phyloP scores from a whole-genome alignment of 1,139 yeast genomes.

The Candida pseudoviswanathii region DNA sequence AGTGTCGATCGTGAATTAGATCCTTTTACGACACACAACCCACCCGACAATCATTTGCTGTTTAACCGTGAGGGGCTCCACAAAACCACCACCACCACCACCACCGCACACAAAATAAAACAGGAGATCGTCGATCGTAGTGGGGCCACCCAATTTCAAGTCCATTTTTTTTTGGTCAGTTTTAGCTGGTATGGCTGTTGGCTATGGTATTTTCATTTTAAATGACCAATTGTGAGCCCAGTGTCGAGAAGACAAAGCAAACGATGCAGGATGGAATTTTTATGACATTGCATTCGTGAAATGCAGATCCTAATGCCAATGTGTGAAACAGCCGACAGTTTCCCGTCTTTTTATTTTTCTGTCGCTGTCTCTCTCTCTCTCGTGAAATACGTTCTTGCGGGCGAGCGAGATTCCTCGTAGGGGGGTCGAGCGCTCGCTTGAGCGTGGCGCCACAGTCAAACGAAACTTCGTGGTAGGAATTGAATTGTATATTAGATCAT shows the following conservation, averaged over 20 bases:
- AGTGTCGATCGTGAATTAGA: background rate
- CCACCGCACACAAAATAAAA: background rate
- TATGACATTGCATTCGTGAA: background rate
- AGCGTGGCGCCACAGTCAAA: too few species aligned
- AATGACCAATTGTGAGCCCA: background rate
- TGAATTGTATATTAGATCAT: background rate
- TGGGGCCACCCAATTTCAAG: too few species aligned
- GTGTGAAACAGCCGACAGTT: background rate
- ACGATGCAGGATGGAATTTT: background rate
- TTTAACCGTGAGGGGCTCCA: background rate
- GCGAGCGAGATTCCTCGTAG: too few species aligned
- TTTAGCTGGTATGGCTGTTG: too few species aligned
- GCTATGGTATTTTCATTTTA: background rate
- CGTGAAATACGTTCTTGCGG: too few species aligned
- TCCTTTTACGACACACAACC: background rate
- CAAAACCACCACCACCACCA: background rate
- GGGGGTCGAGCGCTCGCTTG: too few species aligned
- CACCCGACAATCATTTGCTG: background rate
- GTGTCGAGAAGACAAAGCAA: background rate
- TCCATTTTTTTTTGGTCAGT: too few species aligned
- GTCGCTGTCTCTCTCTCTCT: too few species aligned
- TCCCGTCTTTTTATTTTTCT: too few species aligned
- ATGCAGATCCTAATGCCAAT: background rate
- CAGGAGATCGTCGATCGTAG: background rate
- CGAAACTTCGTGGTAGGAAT: background rate